phyloP scores from a whole-genome alignment of 1,284 basidiomycete species.

The Trichosporon faecale region DNA sequence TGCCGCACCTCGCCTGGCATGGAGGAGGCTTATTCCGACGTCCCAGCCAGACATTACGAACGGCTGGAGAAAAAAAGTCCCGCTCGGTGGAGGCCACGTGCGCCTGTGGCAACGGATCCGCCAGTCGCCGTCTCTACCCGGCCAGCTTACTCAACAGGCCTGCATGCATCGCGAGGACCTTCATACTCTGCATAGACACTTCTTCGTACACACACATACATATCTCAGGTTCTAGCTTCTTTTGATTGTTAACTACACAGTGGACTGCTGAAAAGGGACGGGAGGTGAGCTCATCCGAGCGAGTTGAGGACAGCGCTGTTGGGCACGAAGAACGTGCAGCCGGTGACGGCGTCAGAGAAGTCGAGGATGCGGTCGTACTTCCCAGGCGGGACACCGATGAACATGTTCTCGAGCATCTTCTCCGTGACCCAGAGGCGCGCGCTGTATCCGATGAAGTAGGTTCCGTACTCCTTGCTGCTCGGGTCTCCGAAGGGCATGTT shows the following conservation, averaged over 20 bases:
- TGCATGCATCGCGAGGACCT: neutral
- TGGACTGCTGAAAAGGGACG: neutral
- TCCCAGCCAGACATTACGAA: neutral
- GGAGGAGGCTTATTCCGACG: conserved; percentile 3
- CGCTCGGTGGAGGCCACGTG: neutral
- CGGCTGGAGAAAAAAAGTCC: neutral
- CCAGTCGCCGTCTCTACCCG: neutral
- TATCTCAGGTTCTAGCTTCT: neutral
- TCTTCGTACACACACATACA: neutral
- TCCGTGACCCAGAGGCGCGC: conserved; percentile 24
- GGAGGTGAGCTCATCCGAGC: neutral
- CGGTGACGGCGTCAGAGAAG: conserved; percentile 20
- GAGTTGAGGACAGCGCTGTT: conserved; percentile 11
- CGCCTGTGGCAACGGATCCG: neutral
- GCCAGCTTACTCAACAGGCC: too few relatives aligned
- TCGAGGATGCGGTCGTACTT: conserved; percentile 25
- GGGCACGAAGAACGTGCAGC: conserved; percentile 23
- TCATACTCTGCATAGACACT: neutral
- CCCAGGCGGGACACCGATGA: conserved; percentile 22
- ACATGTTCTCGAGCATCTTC: conserved; percentile 27
- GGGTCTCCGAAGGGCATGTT: conserved; percentile 28
- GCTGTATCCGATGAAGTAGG: conserved; percentile 25
- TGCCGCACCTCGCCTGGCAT: neutral
- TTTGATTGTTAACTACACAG: too few relatives aligned
- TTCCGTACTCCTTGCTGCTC: conserved; percentile 21